These are phyloP conservation scores for Berberis thunbergii DNA, from an alignment of 164 flowering plant genomes.

Conservation along the genomic window DNA sequence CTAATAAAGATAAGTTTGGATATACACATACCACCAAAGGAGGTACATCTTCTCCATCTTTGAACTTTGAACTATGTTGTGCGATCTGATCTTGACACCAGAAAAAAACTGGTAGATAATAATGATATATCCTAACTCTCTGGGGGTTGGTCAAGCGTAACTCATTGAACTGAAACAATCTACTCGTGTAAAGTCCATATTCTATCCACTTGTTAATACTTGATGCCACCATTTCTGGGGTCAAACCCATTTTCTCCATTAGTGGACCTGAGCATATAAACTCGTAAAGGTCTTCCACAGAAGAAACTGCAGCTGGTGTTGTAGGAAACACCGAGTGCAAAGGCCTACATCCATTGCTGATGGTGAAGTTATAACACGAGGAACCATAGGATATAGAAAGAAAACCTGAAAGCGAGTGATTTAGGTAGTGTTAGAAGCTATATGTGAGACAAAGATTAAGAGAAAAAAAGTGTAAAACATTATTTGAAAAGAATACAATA, in stretches of 20 bases:
- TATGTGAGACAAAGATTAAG: too few relatives aligned
- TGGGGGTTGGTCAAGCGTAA: conserved; percentile 47
- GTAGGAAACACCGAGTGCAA: conserved; percentile 38
- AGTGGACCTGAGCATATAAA: conserved; percentile 86
- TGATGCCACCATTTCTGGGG: conserved; percentile 47
- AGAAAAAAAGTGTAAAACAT: too few relatives aligned
- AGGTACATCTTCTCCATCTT: conserved; percentile 69
- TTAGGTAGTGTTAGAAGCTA: too few relatives aligned
- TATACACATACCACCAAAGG: conserved; percentile 72
- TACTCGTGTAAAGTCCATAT: conserved; percentile 48
- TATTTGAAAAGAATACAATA: background rate
- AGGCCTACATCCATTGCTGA: conserved; percentile 20
- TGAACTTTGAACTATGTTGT: conserved; percentile 46
- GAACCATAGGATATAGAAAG: conserved; percentile 26
- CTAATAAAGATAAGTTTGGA: background rate
- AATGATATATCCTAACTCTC: conserved; percentile 77
- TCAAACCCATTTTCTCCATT: conserved; percentile 42
- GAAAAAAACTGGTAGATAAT: conserved; percentile 82
- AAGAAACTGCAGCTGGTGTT: conserved; percentile 49
- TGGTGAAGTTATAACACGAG: background rate
- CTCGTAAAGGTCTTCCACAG: conserved; percentile 68
- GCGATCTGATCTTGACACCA: conserved; percentile 94
- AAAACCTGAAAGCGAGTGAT: conserved; percentile 6
- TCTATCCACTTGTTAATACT: conserved; percentile 75
- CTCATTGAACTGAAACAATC: conserved; percentile 66